Evolutionary conservation across 1,139 yeast genomes (phyloP).

Genomic region (Nakaseomyces kungkrabaensis): DNA sequence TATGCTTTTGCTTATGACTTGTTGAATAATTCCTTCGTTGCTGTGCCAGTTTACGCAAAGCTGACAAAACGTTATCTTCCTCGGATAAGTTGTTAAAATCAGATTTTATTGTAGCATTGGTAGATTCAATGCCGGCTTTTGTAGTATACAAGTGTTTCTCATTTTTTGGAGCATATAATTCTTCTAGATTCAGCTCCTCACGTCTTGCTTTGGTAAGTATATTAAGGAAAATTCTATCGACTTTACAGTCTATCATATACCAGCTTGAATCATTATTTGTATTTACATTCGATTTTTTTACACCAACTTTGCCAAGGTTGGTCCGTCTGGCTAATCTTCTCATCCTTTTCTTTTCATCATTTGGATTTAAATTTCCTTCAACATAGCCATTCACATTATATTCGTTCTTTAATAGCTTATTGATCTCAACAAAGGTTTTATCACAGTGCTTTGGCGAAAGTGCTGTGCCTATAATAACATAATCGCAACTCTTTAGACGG

Average conservation of each 20-base stretch:
- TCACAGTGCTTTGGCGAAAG: conserved; percentile 67
- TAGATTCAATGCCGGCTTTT: not conserved
- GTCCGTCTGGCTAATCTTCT: conserved; percentile 51
- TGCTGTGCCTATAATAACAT: conserved; percentile 65
- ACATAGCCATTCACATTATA: conserved; percentile 39
- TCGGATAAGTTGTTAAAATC: not conserved
- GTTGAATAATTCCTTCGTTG: conserved; percentile 19
- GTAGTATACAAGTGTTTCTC: conserved; percentile 30
- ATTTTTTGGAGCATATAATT: conserved; percentile 47
- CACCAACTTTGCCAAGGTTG: conserved; percentile 35
- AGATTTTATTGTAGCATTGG: not conserved
- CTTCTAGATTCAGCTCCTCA: conserved; percentile 56
- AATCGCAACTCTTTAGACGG: conserved; percentile 32
- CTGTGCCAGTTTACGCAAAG: conserved; percentile 23
- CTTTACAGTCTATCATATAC: conserved; percentile 65
- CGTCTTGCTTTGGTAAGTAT: conserved; percentile 64
- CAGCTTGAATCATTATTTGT: conserved; percentile 46
- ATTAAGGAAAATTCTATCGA: conserved; percentile 59
- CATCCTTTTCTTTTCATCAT: conserved; percentile 47
- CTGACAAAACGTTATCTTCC: conserved; percentile 22
- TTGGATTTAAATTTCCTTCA: conserved; percentile 65
- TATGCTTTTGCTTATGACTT: not conserved
- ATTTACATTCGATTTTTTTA: conserved; percentile 15
- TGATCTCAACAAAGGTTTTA: conserved; percentile 56
- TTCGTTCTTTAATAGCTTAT: conserved; percentile 38